These are phyloP conservation scores for Blastomyces emzantsi DNA, from an alignment of 2,329 filamentous ascomycete genomes.

Conservation along the genomic window DNA sequence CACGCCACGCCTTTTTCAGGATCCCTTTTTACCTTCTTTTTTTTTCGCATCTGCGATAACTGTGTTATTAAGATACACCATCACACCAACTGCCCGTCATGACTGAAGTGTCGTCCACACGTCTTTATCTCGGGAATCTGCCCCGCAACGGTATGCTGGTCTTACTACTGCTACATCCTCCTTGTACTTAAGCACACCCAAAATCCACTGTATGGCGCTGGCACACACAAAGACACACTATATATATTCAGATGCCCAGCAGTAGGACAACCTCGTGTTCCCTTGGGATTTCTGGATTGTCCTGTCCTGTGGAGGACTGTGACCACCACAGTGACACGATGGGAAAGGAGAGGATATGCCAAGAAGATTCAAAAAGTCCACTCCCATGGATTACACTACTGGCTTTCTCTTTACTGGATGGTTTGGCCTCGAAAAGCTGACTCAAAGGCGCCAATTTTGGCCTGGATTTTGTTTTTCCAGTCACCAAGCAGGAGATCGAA, in stretches of 20 bases:
- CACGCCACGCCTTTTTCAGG: not conserved
- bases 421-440: conserved; percentile 26
- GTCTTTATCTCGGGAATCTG: conserved; percentile 96
- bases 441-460: conserved; percentile 23
- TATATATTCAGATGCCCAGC: not conserved
- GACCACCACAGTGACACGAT: not conserved
- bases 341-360: conserved; percentile 1
- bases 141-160: conserved; percentile 76
- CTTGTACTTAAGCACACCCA: conserved; percentile 13
- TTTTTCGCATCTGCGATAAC: not conserved
- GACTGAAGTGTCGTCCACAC: conserved; percentile 85
- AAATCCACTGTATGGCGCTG: conserved; percentile 15
- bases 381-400: conserved; percentile 7
- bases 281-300: conserved; percentile 16
- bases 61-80: conserved; percentile 1
- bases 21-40: not conserved
- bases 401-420: conserved; percentile 20
- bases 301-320: conserved; percentile 9
- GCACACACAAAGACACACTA: conserved; percentile 11
- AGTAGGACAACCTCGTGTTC: conserved; percentile 5
- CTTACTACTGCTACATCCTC: conserved; percentile 27
- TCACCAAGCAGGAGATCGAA: conserved; percentile 95
- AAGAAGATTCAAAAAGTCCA: not conserved
- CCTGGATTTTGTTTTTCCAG: conserved; percentile 45
- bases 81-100: conserved; percentile 37